Evolutionary conservation across 805 yeast genomes (phyloP).

Genomic region (Starmerella potacharoeniae): DNA sequence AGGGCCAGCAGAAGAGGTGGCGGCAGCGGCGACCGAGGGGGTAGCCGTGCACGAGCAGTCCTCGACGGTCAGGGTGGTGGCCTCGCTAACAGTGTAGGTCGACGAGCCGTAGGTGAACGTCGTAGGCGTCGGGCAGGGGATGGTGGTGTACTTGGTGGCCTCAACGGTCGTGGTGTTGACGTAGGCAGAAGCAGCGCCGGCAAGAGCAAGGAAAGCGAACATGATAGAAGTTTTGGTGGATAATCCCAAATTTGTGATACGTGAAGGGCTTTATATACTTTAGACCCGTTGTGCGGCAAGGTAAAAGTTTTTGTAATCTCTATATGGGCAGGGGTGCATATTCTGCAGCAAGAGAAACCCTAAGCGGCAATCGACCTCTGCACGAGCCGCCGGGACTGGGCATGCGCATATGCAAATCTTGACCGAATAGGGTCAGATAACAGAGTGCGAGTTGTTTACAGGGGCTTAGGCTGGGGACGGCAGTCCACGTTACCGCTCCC

Average conservation of each 20-base stretch:
- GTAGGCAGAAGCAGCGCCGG: constrained; percentile 38
- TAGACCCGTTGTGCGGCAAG: background rate
- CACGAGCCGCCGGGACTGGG: background rate
- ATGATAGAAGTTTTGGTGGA: background rate
- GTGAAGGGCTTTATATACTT: background rate
- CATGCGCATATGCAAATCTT: background rate
- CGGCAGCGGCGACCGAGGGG: constrained; percentile 7
- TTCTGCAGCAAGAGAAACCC: background rate
- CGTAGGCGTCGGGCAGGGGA: constrained; percentile 22
- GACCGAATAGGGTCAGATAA: background rate
- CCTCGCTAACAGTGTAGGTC: constrained; percentile 27
- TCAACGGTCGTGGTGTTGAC: constrained; percentile 18
- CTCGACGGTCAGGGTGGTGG: constrained; percentile 52
- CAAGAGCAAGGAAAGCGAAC: constrained; percentile 35
- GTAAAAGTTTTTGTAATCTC: background rate
- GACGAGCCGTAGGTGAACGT: constrained; percentile 31
- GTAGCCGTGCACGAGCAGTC: constrained; percentile 49
- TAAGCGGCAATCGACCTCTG: background rate
- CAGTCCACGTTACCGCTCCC: no score
- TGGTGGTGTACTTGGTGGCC: constrained; percentile 20
- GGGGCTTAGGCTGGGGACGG: no score
- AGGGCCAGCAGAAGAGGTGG: constrained; percentile 16
- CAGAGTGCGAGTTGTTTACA: no score
- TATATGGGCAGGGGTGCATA: background rate
- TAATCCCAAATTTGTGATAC: background rate